A percentile compares a stretch with the other conserved stretches of the same genome.
These are phyloP conservation scores for Brettanomyces bruxellensis DNA, from an alignment of 805 yeast species.

Conservation along the genomic window DNA sequence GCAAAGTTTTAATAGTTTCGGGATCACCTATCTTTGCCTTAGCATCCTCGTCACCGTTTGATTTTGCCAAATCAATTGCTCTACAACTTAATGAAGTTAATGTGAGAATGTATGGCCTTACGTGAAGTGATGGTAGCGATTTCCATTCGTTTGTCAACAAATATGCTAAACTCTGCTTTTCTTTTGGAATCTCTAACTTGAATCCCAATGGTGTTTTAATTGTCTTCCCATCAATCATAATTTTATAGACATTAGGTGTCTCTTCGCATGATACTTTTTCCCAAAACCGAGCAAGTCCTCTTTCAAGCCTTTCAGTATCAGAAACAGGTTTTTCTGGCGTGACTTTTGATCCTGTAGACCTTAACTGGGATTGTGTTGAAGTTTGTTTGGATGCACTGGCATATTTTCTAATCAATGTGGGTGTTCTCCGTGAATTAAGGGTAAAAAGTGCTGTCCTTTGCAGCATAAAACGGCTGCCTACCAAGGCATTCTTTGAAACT, in stretches of 20 bases:
- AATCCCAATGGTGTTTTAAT: conserved; percentile 81
- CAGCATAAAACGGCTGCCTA: too few species aligned
- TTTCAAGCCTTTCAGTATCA: conserved; percentile 38
- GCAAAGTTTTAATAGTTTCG: conserved; percentile 44
- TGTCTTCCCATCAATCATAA: conserved; percentile 67
- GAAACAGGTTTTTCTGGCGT: not conserved
- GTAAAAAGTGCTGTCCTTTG: too few species aligned
- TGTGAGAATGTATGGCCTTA: conserved; percentile 76
- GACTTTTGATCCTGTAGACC: not conserved
- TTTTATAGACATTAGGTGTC: conserved; percentile 30
- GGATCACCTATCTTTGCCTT: conserved; percentile 55
- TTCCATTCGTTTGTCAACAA: conserved; percentile 86
- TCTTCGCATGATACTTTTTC: conserved; percentile 46
- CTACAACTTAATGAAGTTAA: conserved; percentile 82
- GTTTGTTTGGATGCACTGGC: not conserved
- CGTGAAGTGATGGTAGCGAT: conserved; percentile 50
- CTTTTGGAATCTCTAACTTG: conserved; percentile 51
- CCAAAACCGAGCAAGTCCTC: conserved; percentile 74
- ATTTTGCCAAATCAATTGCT: conserved; percentile 62
- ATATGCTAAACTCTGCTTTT: conserved; percentile 56
- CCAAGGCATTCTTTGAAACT: too few species aligned
- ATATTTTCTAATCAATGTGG: not conserved
- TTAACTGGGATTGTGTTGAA: not conserved
- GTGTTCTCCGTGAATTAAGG: not conserved
- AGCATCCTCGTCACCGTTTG: conserved; percentile 36